These are phyloP conservation scores for Penicillium canescens DNA, from an alignment of 495 filamentous ascomycete species.

Conservation along the genomic window DNA sequence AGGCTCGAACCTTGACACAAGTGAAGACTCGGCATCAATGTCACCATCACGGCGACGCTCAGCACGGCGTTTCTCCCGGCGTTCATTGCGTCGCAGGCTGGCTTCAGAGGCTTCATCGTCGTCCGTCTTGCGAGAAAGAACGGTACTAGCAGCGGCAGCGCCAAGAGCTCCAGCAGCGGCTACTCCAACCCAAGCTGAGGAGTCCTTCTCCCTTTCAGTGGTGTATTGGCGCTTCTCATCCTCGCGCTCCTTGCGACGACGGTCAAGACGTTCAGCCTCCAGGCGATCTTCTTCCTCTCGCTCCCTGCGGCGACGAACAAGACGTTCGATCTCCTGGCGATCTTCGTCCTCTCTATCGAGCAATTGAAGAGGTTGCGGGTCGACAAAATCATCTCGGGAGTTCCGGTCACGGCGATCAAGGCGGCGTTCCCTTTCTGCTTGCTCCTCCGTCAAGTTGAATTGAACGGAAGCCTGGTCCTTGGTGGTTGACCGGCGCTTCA, in stretches of 20 bases:
- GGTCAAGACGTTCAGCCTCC: slow-evolving; percentile 17
- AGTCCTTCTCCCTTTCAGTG: slow-evolving; percentile 19
- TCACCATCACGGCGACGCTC: slow-evolving; percentile 34
- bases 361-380: slow-evolving; percentile 22
- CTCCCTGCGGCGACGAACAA: neutral
- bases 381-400: slow-evolving; percentile 14
- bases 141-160: slow-evolving; percentile 41
- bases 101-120: slow-evolving; percentile 39
- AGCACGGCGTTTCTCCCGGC: slow-evolving; percentile 40
- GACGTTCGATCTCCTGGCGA: slow-evolving; percentile 15
- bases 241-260: slow-evolving; percentile 18
- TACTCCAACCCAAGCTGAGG: slow-evolving; percentile 43
- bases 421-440: slow-evolving; percentile 44
- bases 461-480: slow-evolving; percentile 49
- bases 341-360: slow-evolving; percentile 34
- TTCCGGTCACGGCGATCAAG: slow-evolving; percentile 32
- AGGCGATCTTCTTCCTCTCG: slow-evolving; percentile 11
- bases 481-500: slow-evolving; percentile 37
- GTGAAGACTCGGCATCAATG: slow-evolving; percentile 18
- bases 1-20: slow-evolving; percentile 18
- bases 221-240: slow-evolving; percentile 20
- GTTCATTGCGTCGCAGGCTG: slow-evolving; percentile 31
- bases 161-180: slow-evolving; percentile 51
- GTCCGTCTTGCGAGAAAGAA: slow-evolving; percentile 37
- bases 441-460: slow-evolving; percentile 50